Conservation (phyloP, 2,329 filamentous ascomycete genomes). For the Chaetomium globosum region DNA sequence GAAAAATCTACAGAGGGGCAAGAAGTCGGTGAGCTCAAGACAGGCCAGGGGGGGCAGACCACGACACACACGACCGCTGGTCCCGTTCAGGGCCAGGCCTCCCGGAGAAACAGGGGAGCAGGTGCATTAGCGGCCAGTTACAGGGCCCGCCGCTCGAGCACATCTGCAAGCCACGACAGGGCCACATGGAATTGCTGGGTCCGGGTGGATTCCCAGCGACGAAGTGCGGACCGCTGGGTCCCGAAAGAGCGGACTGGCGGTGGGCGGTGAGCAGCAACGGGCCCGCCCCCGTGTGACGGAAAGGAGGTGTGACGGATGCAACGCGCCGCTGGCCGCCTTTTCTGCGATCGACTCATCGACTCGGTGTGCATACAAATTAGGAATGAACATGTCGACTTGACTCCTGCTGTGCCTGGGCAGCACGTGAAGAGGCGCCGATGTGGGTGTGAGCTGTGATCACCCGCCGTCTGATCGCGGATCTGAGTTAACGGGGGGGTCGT, state of each 20-base stretch:
- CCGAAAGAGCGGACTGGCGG: constrained; percentile 36
- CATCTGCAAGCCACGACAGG: constrained; percentile 34
- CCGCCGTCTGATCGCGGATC: constrained; percentile 13
- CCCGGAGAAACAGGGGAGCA: constrained; percentile 32
- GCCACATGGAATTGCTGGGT: constrained; percentile 29
- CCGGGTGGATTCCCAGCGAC: constrained; percentile 23
- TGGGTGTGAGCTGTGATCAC: constrained; percentile 19
- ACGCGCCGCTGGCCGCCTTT: constrained; percentile 3
- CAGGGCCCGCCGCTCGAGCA: constrained; percentile 30
- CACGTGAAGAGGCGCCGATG: constrained; percentile 34
- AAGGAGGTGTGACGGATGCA: constrained; percentile 34
- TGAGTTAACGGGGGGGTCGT: constrained; percentile 8
- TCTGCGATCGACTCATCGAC: background rate
- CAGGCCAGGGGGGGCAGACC: constrained; percentile 36
- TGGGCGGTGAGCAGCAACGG: constrained; percentile 30
- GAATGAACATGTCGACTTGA: background rate
- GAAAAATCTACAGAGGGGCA: constrained; percentile 30
- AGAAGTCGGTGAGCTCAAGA: constrained; percentile 43
- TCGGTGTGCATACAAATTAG: background rate
- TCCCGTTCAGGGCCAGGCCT: constrained; percentile 29
- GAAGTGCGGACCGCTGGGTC: constrained; percentile 23
- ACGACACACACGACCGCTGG: constrained; percentile 25
- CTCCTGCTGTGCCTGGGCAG: constrained; percentile 15
- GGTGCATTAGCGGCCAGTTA: constrained; percentile 34
- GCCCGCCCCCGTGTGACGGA: constrained; percentile 25